A percentile compares a stretch with the other conserved stretches of the same genome.
Evolutionary conservation across 441 rosid genomes (phyloP).

Genomic region (Mallotus repandus): DNA sequence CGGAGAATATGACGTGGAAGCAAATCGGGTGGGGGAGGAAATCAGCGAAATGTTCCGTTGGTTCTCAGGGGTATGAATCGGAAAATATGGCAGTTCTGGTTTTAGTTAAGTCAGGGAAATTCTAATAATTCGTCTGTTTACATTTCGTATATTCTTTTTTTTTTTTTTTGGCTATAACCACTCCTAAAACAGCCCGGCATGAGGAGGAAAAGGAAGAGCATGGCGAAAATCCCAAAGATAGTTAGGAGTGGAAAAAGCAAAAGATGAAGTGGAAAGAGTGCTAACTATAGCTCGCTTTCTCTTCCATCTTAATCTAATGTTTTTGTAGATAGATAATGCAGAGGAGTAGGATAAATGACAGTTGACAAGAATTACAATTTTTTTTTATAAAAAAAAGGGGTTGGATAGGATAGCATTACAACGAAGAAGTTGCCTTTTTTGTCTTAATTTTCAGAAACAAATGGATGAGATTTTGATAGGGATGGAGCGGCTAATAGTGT

Average conservation of each 20-base stretch:
- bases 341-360: too few relatives aligned
- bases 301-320: background rate
- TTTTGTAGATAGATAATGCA: background rate
- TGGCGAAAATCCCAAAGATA: background rate
- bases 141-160: background rate
- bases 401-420: too few relatives aligned
- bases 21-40: slow-evolving; percentile 68
- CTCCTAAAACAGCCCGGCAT: background rate
- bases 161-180: slow-evolving; percentile 10
- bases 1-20: slow-evolving; percentile 65
- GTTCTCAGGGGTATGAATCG: slow-evolving; percentile 72
- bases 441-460: too few relatives aligned
- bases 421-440: too few relatives aligned
- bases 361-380: too few relatives aligned
- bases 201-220: background rate
- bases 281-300: slow-evolving; percentile 2
- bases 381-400: too few relatives aligned
- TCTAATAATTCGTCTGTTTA: background rate
- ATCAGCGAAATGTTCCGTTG: slow-evolving; percentile 87
- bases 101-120: background rate
- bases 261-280: background rate
- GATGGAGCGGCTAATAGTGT: too few relatives aligned
- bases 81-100: background rate
- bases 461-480: too few relatives aligned
- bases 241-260: slow-evolving; percentile 9